Base-by-base conservation (phyloP, 78 protist species). In the Guillardia theta region DNA sequence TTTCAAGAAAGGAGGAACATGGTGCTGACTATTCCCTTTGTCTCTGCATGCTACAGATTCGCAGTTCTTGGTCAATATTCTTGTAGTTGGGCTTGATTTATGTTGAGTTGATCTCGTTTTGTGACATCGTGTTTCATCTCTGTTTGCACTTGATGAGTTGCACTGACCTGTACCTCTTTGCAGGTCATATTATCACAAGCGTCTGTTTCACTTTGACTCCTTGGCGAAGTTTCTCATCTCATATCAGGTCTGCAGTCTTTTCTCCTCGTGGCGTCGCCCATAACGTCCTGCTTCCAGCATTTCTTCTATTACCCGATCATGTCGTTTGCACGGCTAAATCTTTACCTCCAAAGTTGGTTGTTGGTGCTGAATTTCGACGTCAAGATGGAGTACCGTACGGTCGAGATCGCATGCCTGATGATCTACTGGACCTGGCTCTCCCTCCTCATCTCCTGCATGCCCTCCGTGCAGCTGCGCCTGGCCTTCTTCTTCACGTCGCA, bases 321-420 rank as follows among this genome's bases (percentile, higher is more conserved):
- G 96, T 27, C 41, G 39, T 10, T 94, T 33, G 96, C 88, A 5
- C 88, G 94, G 43, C 47, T 1, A 36, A 94, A 94, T 94, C 94
- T 94, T n/a, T 94, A 90, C 54, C 53, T 37, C 12, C 96, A 94
- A 78, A 19, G 93, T 48, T 70, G 87, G 88, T 12, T 93, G 24
- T 44, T 93, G 45, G 43, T 64, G 45, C 50, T 93, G 70, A 70
- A 41, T 70, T 70, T 70, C 6, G 83, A 70, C 41, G 41, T 33
- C 83, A 24, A 22, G 36, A 24, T 33, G 36, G 83, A 70, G 33
- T 53, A 53, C 62, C 62, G 62, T 53, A 18, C 62, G 62, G 33
- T 53, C 18, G 62, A 53, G 18, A 53, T 53, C 62, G 62, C 33
- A 18, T 53, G 62, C 12, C n/a, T 58, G 70, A 58, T 6, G 39